Evolutionary conservation across 108 stramenopile genomes (phyloP).

Genomic region (Skeletonema tropicum): DNA sequence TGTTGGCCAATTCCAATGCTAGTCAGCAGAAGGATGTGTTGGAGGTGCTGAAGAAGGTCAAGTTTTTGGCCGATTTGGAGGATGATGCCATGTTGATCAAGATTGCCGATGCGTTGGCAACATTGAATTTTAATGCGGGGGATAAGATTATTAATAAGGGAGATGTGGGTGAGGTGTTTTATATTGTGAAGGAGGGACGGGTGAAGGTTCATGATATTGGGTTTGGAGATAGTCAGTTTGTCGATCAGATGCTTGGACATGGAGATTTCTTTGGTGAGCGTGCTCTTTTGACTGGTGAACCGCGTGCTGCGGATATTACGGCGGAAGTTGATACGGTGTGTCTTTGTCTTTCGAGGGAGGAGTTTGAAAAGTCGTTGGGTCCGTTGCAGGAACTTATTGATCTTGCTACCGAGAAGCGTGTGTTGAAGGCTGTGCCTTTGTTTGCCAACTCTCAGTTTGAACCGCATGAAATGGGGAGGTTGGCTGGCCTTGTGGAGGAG

Average conservation of each 20-base stretch:
- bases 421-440: slow-evolving; percentile 85
- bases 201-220: slow-evolving; percentile 86
- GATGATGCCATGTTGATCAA: slow-evolving; percentile 64
- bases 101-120: slow-evolving; percentile 84
- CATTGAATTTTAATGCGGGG: slow-evolving; percentile 81
- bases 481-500: slow-evolving; percentile 75
- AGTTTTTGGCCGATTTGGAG: slow-evolving; percentile 76
- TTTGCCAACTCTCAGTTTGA: slow-evolving; percentile 86
- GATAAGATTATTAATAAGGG: slow-evolving; percentile 86
- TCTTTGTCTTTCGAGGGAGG: slow-evolving; percentile 78
- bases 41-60: slow-evolving; percentile 53
- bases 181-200: slow-evolving; percentile 90
- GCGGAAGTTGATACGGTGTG: slow-evolving; percentile 69
- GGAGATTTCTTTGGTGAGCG: slow-evolving; percentile 97
- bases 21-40: slow-evolving; percentile 61
- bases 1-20: slow-evolving; percentile 87
- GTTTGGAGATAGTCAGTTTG: slow-evolving; percentile 80
- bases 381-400: slow-evolving; percentile 83
- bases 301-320: slow-evolving; percentile 86
- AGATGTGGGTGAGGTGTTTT: slow-evolving; percentile 95
- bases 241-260: slow-evolving; percentile 59
- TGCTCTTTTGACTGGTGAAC: slow-evolving; percentile 95
- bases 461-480: slow-evolving; percentile 81
- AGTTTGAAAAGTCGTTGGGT: slow-evolving; percentile 79
- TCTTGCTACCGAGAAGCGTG: slow-evolving; percentile 79